Percentiles rank a stretch among this genome's conserved stretches.
Evolutionary conservation across 345 rosid species (phyloP).

Genomic region (Draba incana): DNA sequence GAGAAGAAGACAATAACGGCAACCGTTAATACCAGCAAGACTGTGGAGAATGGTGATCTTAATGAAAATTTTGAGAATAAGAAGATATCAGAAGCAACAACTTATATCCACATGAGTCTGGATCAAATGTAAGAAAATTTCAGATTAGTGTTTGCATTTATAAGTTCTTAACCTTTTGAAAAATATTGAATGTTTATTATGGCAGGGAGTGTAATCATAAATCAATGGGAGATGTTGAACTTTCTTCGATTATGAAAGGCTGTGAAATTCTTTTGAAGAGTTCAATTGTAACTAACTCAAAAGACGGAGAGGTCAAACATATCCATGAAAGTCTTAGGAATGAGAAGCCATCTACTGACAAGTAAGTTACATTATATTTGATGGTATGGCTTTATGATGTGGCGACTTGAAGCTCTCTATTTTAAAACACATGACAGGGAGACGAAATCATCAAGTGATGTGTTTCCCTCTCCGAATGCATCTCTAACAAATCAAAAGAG

Average conservation of each 20-base stretch:
- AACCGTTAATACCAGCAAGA: too few relatives aligned
- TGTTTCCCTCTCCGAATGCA: slow-evolving; percentile 17
- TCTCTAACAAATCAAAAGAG: slow-evolving; percentile 33
- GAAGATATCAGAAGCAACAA: slow-evolving; percentile 17
- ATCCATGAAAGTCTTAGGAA: slow-evolving; percentile 30
- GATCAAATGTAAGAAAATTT: slow-evolving; percentile 37
- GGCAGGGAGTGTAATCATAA: slow-evolving; percentile 36
- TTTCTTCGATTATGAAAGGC: slow-evolving; percentile 8
- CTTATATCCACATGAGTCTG: slow-evolving; percentile 12
- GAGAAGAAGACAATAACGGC: slow-evolving; percentile 25
- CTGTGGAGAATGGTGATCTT: too few relatives aligned
- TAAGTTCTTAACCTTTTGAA: neutral
- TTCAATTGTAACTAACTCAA: neutral
- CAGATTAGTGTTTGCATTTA: neutral
- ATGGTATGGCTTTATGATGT: too few relatives aligned
- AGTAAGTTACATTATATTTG: slow-evolving; percentile 25
- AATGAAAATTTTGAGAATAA: too few relatives aligned
- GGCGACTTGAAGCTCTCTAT: neutral
- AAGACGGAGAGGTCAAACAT: slow-evolving; percentile 12
- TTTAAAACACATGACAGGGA: slow-evolving; percentile 6
- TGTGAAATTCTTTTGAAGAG: slow-evolving; percentile 15
- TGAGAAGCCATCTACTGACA: slow-evolving; percentile 33
- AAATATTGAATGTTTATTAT: slow-evolving; percentile 1
- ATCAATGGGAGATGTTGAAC: neutral
- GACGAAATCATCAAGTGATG: slow-evolving; percentile 20